Base-by-base conservation (phyloP, 2,329 filamentous ascomycete species). In the Calycina herbarum region DNA sequence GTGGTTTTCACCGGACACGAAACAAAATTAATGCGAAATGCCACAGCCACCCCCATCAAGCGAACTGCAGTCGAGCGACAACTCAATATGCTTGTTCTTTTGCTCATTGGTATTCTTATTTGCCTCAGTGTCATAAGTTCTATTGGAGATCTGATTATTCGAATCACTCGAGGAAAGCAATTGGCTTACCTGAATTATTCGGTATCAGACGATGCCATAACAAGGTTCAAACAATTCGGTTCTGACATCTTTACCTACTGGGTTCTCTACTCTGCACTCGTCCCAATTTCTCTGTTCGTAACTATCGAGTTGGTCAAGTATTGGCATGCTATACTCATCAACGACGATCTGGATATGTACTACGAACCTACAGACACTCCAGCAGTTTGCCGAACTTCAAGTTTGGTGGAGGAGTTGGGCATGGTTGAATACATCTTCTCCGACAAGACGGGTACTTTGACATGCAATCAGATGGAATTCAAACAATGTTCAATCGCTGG, bases 381-480 rank as follows among this genome's bases (percentile, higher is more conserved):
- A 13, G 94, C 95, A 5, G 96, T 95, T 70, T 99, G 95, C 79
- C 88, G 95, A 73, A 99, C 95, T 0, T 98, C 94, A 1, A 97
- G 94, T 71, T 82, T 99, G 76, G 95, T 99, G 11, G 95, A 99
- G 79, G 96, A 99, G 76, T 81, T 99, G 57, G 95, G 95, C 64
- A 97, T 98, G 85, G 96, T 99, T 57, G 95, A 98, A 75, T 99
- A 96, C 74, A 95, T 99, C 69, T 99, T 99, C 77, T 97, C 93
- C 0, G 94, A 98, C 82, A 98, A 98, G 82, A 98, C 94, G 1
- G 94, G 94, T 56, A 98, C 94, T 3, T 82, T 98, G 74, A 98
- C 94, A n/a, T 96, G 94, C 80, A 98, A 98, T 76, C 89, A 93
- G 84, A 98, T 99, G 95, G 94, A 98, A 78, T 99, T 98, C 78